These are phyloP conservation scores for Apiospora marii DNA, from an alignment of 2,329 filamentous ascomycete genomes.

Conservation along the genomic window DNA sequence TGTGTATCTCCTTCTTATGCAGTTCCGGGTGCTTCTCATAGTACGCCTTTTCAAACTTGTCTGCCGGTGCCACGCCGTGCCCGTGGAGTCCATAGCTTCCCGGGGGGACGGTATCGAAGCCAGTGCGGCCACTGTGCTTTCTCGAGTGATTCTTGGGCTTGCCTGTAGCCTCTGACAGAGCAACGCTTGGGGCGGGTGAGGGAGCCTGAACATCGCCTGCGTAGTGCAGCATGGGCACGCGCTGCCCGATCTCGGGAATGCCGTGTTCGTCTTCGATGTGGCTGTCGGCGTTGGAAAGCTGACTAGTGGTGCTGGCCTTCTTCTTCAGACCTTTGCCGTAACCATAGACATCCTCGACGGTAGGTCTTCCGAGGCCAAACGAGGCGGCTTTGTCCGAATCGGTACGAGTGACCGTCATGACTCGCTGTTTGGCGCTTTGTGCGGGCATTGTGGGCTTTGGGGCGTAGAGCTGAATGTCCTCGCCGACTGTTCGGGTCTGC, in stretches of 20 bases:
- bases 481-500: constrained; percentile 79
- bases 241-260: constrained; percentile 89
- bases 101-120: constrained; percentile 74
- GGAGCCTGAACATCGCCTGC: constrained; percentile 97
- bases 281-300: constrained; percentile 58
- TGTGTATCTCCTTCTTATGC: constrained; percentile 74
- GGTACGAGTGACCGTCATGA: constrained; percentile 85
- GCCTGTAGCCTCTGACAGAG: constrained; percentile 41
- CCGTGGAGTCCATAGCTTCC: constrained; percentile 94
- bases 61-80: constrained; percentile 77
- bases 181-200: constrained; percentile 70
- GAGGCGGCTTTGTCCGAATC: constrained; percentile 87
- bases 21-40: constrained; percentile 91
- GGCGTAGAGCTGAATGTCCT: constrained; percentile 86
- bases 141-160: constrained; percentile 66
- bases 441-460: constrained; percentile 86
- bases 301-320: constrained; percentile 64
- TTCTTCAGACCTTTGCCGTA: constrained; percentile 66
- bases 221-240: constrained; percentile 92
- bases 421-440: constrained; percentile 82
- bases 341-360: constrained; percentile 59
- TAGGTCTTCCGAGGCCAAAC: constrained; percentile 80
- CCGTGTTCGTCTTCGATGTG: constrained; percentile 79
- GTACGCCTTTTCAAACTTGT: constrained; percentile 90
- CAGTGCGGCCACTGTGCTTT: constrained; percentile 72